Evolutionary conservation across 176 grass and related monocot species (phyloP), one percentile per base, ranked within the genome.

Genomic region (Paspalum vaginatum): DNA sequence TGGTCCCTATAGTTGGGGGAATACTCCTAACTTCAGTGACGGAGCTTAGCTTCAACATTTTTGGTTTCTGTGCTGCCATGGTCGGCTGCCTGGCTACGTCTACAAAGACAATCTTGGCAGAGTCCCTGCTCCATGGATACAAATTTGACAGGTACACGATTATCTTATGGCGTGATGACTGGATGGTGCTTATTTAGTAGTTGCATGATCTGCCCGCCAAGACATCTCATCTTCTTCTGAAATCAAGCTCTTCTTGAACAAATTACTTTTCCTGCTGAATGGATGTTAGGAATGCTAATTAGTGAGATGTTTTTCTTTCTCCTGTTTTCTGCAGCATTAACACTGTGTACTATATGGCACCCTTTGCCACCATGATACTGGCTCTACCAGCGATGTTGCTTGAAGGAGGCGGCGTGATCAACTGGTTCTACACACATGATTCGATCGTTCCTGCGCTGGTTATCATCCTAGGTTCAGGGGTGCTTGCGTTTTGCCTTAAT

Each of bases 341-440:
- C 84, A 98, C 92, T 1, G 95, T 98, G 43, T 98, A 98, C 63
- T 98, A 98, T 82, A 98, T 98, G 95, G 90, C 95, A 13, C 95
- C 95, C 8, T 98, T 94, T 89, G 95, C 95, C 61, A 98, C 95
- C 53, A 87, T 93, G 95, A 98, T 98, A 87, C 73, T 98, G 63
- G 88, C 92, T 66, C 32, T 91, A 39, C 95, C 95, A 61, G 95
- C 95, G 37, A 85, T 91, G 68, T 66, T 98, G 65, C 78, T 98
- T 55, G 95, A 98, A 88, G 95, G 95, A 50, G 69, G 85, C 0
- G 90, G 95, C 8, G 90, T 95, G 15, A 77, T 91, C 25, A 83
- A 89, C 88, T 98, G 95, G 95, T 89, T 98, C 81, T 95, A 91
- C 84, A 91, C 92, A 47, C 92, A 98, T 46, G 88, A 93, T 75